A percentile compares a stretch with the other conserved stretches of the same genome.
Evolutionary conservation across 2,329 filamentous ascomycete species (phyloP).

Genomic region (Botrytis fabae): DNA sequence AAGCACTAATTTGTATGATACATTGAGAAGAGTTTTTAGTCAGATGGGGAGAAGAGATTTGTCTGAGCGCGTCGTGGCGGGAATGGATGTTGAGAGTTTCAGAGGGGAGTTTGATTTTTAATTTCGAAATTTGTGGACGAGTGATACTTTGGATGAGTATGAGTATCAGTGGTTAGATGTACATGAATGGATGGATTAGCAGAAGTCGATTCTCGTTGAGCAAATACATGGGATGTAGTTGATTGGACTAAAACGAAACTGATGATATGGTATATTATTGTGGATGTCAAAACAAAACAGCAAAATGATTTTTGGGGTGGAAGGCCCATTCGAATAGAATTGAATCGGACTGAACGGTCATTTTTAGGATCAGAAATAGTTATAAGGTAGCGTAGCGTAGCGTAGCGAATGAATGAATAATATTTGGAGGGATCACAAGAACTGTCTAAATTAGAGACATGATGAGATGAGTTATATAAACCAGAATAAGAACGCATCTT

Average conservation of each 20-base stretch:
- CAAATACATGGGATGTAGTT: background rate
- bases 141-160: background rate
- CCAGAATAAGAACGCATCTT: background rate
- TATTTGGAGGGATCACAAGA: background rate
- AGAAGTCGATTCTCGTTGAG: background rate
- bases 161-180: background rate
- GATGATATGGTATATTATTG: background rate
- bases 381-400: background rate
- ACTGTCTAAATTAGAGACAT: background rate
- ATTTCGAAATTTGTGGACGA: background rate
- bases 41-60: conserved; percentile 91
- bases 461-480: background rate
- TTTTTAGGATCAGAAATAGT: background rate
- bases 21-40: conserved; percentile 87
- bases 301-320: background rate
- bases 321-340: background rate
- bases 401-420: background rate
- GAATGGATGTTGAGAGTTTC: conserved; percentile 89
- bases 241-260: background rate
- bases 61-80: conserved; percentile 80
- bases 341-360: background rate
- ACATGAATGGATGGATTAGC: background rate
- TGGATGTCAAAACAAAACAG: background rate
- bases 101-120: conserved; percentile 87
- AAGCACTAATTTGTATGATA: conserved; percentile 96